Percentiles rank a stretch among this genome's conserved stretches.
Conservation (phyloP, 2,329 filamentous ascomycete species). For the Botrytis porri region DNA sequence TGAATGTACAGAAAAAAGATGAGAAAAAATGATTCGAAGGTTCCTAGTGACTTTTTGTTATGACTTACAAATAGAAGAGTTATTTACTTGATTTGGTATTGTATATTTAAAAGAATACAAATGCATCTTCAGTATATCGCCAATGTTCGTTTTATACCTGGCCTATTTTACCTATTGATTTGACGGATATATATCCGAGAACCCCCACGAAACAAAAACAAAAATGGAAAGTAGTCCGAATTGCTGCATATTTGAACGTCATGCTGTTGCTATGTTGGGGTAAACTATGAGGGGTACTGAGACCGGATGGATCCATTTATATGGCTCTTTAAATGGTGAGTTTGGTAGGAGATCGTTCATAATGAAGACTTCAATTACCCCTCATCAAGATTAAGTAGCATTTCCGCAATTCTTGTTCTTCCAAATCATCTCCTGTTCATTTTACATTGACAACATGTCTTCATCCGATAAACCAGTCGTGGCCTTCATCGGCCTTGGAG, state of each 20-base stretch:
- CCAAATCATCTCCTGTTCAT: background rate
- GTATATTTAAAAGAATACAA: background rate
- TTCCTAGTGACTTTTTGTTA: background rate
- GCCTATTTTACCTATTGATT: background rate
- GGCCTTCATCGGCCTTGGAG: slow-evolving; percentile 58
- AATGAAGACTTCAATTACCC: background rate
- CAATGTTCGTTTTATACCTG: background rate
- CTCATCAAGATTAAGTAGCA: background rate
- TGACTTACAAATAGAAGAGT: background rate
- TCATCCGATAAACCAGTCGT: slow-evolving; percentile 2
- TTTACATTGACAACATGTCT: slow-evolving; percentile 1
- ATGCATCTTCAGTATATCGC: background rate
- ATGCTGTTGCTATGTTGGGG: background rate
- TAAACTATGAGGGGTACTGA: background rate
- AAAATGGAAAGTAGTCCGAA: background rate
- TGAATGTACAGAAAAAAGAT: background rate
- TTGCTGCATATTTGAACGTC: background rate
- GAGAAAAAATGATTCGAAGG: background rate
- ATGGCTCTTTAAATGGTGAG: background rate
- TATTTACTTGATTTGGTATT: background rate
- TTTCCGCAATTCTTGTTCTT: background rate
- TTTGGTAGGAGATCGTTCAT: background rate
- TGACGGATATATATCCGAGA: background rate
- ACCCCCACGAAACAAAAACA: background rate
- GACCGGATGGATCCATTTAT: background rate